Evolutionary conservation across 73 alveolate genomes (phyloP).

Genomic region (Paramecium primaurelia): DNA sequence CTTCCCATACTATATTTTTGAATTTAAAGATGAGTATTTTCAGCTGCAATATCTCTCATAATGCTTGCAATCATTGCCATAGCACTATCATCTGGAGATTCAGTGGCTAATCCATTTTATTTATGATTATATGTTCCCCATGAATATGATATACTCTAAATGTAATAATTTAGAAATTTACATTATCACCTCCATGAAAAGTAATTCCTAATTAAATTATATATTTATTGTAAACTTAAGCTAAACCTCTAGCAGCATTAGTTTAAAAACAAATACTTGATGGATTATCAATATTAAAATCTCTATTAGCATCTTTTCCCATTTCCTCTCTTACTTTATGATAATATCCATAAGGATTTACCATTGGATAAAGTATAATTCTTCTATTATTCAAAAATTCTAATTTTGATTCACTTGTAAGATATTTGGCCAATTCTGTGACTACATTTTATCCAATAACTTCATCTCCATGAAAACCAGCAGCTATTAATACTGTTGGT

Average conservation of each 20-base stretch:
- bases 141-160: slow-evolving; percentile 61
- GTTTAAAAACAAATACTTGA: slow-evolving; percentile 61
- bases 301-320: slow-evolving; percentile 74
- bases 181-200: slow-evolving; percentile 76
- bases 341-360: slow-evolving; percentile 74
- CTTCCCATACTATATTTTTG: slow-evolving; percentile 60
- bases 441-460: slow-evolving; percentile 68
- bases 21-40: slow-evolving; percentile 36
- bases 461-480: slow-evolving; percentile 73
- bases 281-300: slow-evolving; percentile 52
- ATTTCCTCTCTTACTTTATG: slow-evolving; percentile 67
- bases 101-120: slow-evolving; percentile 54
- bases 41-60: slow-evolving; percentile 61
- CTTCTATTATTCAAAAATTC: slow-evolving; percentile 66
- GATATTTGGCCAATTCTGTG: slow-evolving; percentile 58
- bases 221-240: slow-evolving; percentile 67
- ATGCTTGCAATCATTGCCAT: slow-evolving; percentile 60
- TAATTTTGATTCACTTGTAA: slow-evolving; percentile 48
- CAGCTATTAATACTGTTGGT: not conserved
- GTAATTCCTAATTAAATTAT: slow-evolving; percentile 68
- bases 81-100: slow-evolving; percentile 75
- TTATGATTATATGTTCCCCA: slow-evolving; percentile 73
- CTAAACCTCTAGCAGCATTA: slow-evolving; percentile 69
- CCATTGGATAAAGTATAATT: slow-evolving; percentile 73
- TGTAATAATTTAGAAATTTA: not conserved